Base-by-base conservation (phyloP, 164 flowering plant genomes). In the Piper betle region DNA sequence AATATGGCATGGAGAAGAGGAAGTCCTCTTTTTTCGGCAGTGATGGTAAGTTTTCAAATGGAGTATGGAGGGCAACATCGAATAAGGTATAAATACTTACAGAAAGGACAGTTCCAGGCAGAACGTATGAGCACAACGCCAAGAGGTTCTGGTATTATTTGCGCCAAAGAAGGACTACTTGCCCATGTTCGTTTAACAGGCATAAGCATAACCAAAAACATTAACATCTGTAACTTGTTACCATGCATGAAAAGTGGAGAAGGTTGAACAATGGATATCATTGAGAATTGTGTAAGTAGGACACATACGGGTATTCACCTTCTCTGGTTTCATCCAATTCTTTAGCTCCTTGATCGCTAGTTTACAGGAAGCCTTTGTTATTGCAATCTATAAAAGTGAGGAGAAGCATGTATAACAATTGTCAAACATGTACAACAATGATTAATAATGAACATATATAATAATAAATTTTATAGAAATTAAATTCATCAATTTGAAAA, bases 91-190 rank as follows among this genome's bases (percentile, higher is more conserved):
- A 53, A 4, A 33, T 5, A 78, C 88, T 57, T 80, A 86, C 93
- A 69, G 62, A 86, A 62, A 55, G 93, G 93, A 69, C 74, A 86
- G 72, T 86, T 86, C 93, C 93, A 86, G 12, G 93, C 63, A 39
- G 93, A 82, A 63, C 84, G 81, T 64, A 86, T 61, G 64, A 86
- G 62, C 33, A 82, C 81, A 54, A 82, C 80, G 19, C 93, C 93
- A 37, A 86, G 69, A 25, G 93, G 93, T 72, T 86, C 93, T 19
- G 88, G 69, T 38, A 86, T 82, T 59, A 86, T 80, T 75, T 84
- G 84, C 46, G 93, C 87, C 19, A 84, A 78, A n/a, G 88, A 81
- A 19, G 88, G 88, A 66, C 58, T 77, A 16, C 84, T 76, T 42
- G 81, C 67, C 12, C 81, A 12, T 57, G 84, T 53, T 25, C 82